Conservation (phyloP, 352 stramenopile species). For the Blastocystis sp. region DNA sequence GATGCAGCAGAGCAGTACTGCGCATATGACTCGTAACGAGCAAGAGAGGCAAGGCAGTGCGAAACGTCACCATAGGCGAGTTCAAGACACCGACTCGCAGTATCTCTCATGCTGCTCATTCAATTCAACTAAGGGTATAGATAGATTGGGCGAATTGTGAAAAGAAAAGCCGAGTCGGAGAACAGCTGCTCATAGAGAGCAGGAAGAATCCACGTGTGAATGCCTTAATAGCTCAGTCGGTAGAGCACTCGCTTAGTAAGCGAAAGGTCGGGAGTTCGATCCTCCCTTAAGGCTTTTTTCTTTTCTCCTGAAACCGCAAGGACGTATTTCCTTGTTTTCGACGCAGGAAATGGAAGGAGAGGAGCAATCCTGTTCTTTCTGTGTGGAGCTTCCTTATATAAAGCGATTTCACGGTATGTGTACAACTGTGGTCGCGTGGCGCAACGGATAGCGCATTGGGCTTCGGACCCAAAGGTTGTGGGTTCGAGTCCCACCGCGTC, state of each 20-base stretch:
- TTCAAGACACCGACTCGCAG: neutral
- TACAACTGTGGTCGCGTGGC: slow-evolving; percentile 8
- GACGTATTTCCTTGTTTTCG: too few species aligned
- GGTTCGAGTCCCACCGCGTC: slow-evolving; percentile 25
- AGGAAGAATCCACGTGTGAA: neutral
- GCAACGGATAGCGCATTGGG: slow-evolving; percentile 15
- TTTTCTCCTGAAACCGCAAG: too few species aligned
- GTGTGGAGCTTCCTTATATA: neutral
- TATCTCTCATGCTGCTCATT: neutral
- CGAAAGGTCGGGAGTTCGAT: slow-evolving; percentile 61
- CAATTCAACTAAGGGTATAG: neutral
- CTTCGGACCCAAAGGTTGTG: slow-evolving; percentile 22
- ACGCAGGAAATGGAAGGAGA: too few species aligned
- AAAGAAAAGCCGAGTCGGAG: too few species aligned
- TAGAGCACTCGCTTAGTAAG: slow-evolving; percentile 53
- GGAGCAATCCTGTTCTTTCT: neutral
- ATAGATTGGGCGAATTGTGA: too few species aligned
- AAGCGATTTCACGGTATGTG: neutral
- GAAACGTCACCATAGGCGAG: neutral
- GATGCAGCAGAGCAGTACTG: neutral
- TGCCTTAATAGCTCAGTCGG: slow-evolving; percentile 33
- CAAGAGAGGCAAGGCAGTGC: neutral
- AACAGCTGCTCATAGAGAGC: too few species aligned
- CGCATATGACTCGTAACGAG: neutral
- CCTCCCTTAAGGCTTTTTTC: slow-evolving; percentile 58